Percentiles rank a stretch among this genome's conserved stretches.
Conservation (phyloP, 2,329 filamentous ascomycete species). For the Exophiala oligosperma region DNA sequence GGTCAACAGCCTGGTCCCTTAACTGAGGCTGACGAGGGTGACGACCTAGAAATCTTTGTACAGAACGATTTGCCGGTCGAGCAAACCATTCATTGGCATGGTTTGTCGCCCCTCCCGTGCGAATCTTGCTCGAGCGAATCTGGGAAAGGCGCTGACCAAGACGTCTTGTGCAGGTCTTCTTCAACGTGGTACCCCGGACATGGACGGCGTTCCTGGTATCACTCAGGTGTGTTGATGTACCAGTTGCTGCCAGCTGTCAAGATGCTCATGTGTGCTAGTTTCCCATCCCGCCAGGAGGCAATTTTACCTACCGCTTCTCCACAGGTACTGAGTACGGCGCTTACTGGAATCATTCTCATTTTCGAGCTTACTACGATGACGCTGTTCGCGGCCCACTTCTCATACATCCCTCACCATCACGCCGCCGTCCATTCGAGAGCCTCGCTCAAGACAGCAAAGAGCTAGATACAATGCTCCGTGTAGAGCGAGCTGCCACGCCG, state of each 20-base stretch:
- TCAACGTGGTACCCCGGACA: slow-evolving; percentile 10
- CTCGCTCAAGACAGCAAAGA: slow-evolving; percentile 16
- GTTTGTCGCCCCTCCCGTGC: slow-evolving; percentile 32
- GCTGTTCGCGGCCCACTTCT: slow-evolving; percentile 17
- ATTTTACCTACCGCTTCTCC: slow-evolving; percentile 18
- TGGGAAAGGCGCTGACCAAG: too few relatives aligned
- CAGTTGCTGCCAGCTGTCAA: neutral
- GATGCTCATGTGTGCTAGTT: slow-evolving; percentile 8
- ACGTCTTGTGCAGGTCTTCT: neutral
- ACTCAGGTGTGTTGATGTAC: slow-evolving; percentile 6
- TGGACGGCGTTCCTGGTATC: slow-evolving; percentile 12
- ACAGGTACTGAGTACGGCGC: slow-evolving; percentile 14
- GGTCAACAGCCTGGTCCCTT: slow-evolving; percentile 71
- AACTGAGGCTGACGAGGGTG: slow-evolving; percentile 71
- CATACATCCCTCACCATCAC: slow-evolving; percentile 17
- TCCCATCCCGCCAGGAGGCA: slow-evolving; percentile 14
- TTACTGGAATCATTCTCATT: slow-evolving; percentile 20
- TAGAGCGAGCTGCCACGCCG: slow-evolving; percentile 16
- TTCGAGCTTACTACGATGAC: slow-evolving; percentile 22
- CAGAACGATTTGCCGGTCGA: slow-evolving; percentile 66
- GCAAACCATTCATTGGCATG: slow-evolving; percentile 73
- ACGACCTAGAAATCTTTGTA: slow-evolving; percentile 67
- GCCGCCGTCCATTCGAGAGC: slow-evolving; percentile 19
- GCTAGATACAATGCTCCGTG: slow-evolving; percentile 17
- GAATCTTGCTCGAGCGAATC: too few relatives aligned